A percentile compares a stretch with the other conserved stretches of the same genome.
Evolutionary conservation across 2,329 filamentous ascomycete species (phyloP).

Genomic region (Cercospora nicotianae): DNA sequence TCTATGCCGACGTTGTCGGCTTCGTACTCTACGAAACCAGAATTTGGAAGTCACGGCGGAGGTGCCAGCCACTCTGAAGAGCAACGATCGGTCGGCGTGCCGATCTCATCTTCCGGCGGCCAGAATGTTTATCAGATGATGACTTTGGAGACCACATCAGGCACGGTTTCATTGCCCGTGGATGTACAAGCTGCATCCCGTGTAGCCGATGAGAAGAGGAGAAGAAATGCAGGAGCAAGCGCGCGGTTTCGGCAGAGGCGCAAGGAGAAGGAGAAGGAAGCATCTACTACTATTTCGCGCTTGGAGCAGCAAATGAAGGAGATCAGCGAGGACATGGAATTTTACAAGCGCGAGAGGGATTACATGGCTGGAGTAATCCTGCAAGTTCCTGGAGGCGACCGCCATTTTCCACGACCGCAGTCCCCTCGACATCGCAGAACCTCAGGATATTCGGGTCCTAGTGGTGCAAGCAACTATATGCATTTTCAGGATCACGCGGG

Average conservation of each 20-base stretch:
- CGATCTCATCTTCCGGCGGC: slow-evolving; percentile 47
- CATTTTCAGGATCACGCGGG: slow-evolving; percentile 26
- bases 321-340: slow-evolving; percentile 68
- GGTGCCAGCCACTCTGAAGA: slow-evolving; percentile 22
- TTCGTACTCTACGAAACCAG: slow-evolving; percentile 19
- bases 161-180: slow-evolving; percentile 63
- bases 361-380: slow-evolving; percentile 67
- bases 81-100: slow-evolving; percentile 43
- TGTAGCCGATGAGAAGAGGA: slow-evolving; percentile 80
- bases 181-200: slow-evolving; percentile 80
- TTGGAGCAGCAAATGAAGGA: slow-evolving; percentile 69
- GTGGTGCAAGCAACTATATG: slow-evolving; percentile 24
- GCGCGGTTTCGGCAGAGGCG: slow-evolving; percentile 77
- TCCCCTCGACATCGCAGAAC: slow-evolving; percentile 43
- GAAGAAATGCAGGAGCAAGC: slow-evolving; percentile 81
- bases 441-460: slow-evolving; percentile 20
- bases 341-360: slow-evolving; percentile 71
- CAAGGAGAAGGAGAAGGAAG: slow-evolving; percentile 78
- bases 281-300: slow-evolving; percentile 66
- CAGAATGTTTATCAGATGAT: slow-evolving; percentile 55
- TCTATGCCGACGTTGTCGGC: slow-evolving; percentile 28
- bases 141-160: slow-evolving; percentile 54
- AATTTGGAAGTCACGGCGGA: slow-evolving; percentile 12
- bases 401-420: slow-evolving; percentile 47
- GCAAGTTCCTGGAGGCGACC: slow-evolving; percentile 56